A percentile compares a stretch with the other conserved stretches of the same genome.
Evolutionary conservation across 1,284 basidiomycete species (phyloP).

Genomic region (Ceratobasidium sp.): DNA sequence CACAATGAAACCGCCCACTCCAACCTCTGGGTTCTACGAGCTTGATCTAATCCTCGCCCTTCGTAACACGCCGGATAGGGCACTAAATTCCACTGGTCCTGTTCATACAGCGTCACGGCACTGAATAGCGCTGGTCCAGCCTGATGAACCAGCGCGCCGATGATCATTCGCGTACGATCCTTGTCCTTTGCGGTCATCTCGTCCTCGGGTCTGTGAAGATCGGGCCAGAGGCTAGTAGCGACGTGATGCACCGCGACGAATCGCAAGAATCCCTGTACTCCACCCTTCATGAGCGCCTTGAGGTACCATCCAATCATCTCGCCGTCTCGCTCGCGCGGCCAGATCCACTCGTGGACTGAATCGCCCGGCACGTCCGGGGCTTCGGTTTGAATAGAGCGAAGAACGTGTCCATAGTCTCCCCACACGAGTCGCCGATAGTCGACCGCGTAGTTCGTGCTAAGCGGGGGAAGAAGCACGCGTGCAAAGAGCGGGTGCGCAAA

Average conservation of each 20-base stretch:
- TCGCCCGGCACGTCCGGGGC: constrained; percentile 46
- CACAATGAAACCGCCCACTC: constrained; percentile 33
- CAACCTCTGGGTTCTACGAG: background rate
- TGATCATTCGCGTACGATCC: constrained; percentile 31
- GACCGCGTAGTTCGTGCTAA: constrained; percentile 70
- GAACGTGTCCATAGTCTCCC: constrained; percentile 72
- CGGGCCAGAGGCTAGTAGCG: constrained; percentile 75
- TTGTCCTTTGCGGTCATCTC: constrained; percentile 14
- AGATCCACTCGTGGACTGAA: constrained; percentile 67
- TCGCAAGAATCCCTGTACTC: constrained; percentile 66
- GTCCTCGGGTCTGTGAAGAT: constrained; percentile 50
- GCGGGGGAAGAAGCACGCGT: constrained; percentile 76
- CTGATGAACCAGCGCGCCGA: constrained; percentile 32
- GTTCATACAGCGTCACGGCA: constrained; percentile 26
- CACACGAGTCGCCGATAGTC: constrained; percentile 90
- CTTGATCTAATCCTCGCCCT: constrained; percentile 14
- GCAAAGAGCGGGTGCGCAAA: constrained; percentile 83
- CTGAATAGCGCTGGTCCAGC: constrained; percentile 30
- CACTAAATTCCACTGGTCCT: background rate
- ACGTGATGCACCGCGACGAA: constrained; percentile 82
- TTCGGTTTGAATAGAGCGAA: constrained; percentile 63
- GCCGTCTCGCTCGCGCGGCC: constrained; percentile 71
- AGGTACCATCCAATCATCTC: constrained; percentile 65
- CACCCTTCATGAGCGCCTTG: constrained; percentile 48
- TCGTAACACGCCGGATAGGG: constrained; percentile 32